Percentiles rank a stretch among this genome's conserved stretches.
phyloP scores from a whole-genome alignment of 75 land plant species.

The Picea sitchensis region DNA sequence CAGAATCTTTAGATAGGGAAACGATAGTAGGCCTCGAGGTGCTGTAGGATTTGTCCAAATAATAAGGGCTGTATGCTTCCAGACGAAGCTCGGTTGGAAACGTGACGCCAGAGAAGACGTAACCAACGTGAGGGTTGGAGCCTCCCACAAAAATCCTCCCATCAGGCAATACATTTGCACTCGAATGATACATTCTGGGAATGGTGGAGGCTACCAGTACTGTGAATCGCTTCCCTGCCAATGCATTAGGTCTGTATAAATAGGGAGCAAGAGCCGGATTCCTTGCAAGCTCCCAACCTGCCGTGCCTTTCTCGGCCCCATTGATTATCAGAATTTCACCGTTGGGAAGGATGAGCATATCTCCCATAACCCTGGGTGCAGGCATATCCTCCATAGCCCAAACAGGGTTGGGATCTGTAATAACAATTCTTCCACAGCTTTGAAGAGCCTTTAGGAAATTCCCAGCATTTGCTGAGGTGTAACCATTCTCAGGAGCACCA shows the following conservation, averaged over 20 bases:
- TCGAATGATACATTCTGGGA: slow-evolving; percentile 68
- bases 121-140: slow-evolving; percentile 45
- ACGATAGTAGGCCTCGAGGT: slow-evolving; percentile 16
- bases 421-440: slow-evolving; percentile 13
- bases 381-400: slow-evolving; percentile 23
- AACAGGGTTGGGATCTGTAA: slow-evolving; percentile 7
- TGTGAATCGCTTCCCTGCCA: slow-evolving; percentile 21
- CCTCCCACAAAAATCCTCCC: slow-evolving; percentile 62
- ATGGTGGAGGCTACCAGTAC: slow-evolving; percentile 21
- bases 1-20: neutral
- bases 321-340: slow-evolving; percentile 30
- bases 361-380: slow-evolving; percentile 20
- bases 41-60: slow-evolving; percentile 9
- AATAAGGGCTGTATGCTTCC: slow-evolving; percentile 39
- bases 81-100: slow-evolving; percentile 65
- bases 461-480: slow-evolving; percentile 9
- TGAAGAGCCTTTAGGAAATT: neutral
- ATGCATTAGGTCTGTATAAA: slow-evolving; percentile 9
- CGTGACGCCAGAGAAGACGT: slow-evolving; percentile 30
- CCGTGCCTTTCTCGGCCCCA: slow-evolving; percentile 18
- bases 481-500: slow-evolving; percentile 9
- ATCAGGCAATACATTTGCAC: slow-evolving; percentile 42
- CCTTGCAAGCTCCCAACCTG: slow-evolving; percentile 20
- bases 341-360: slow-evolving; percentile 25
- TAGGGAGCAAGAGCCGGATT: slow-evolving; percentile 17